These are phyloP conservation scores for Tylopilus sp. DNA, from an alignment of 768 basidiomycete species.

Conservation along the genomic window DNA sequence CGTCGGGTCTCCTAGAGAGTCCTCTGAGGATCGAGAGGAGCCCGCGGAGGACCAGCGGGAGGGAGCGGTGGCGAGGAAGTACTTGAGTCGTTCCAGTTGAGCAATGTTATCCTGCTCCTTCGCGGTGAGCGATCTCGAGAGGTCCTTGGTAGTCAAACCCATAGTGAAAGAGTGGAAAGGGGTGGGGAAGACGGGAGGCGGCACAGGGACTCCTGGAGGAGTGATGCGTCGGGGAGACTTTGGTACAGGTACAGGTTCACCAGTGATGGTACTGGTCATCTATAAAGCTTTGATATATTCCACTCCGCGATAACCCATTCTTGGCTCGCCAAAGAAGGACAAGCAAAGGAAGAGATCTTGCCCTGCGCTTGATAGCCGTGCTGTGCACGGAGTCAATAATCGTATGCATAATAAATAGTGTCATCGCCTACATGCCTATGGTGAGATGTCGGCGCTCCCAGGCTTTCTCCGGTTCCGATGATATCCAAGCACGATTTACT, in stretches of 20 bases:
- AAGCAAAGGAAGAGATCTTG: constrained; percentile 26
- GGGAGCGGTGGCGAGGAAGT: constrained; percentile 84
- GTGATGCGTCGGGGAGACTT: constrained; percentile 12
- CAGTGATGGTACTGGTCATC: constrained; percentile 18
- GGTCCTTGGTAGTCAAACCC: constrained; percentile 27
- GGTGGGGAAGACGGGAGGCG: background rate
- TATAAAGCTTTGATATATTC: constrained; percentile 25
- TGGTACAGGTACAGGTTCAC: constrained; percentile 16
- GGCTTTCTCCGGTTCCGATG: constrained; percentile 26
- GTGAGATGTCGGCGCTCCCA: constrained; percentile 29
- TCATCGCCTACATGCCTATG: constrained; percentile 24
- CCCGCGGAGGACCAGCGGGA: constrained; percentile 56
- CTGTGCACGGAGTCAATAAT: constrained; percentile 28
- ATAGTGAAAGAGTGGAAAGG: constrained; percentile 19
- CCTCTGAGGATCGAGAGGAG: constrained; percentile 27
- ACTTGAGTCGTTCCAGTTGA: constrained; percentile 81
- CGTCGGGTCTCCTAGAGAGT: constrained; percentile 11
- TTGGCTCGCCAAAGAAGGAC: constrained; percentile 16
- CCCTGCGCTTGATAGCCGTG: constrained; percentile 31
- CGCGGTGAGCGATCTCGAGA: constrained; percentile 50
- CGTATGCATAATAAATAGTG: constrained; percentile 14
- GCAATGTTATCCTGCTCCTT: constrained; percentile 68
- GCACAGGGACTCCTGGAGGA: constrained; percentile 10
- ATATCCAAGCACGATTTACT: constrained; percentile 2
- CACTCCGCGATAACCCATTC: constrained; percentile 26